Conservation (phyloP, 306 rosid genomes). For the Glycine tomentella region DNA sequence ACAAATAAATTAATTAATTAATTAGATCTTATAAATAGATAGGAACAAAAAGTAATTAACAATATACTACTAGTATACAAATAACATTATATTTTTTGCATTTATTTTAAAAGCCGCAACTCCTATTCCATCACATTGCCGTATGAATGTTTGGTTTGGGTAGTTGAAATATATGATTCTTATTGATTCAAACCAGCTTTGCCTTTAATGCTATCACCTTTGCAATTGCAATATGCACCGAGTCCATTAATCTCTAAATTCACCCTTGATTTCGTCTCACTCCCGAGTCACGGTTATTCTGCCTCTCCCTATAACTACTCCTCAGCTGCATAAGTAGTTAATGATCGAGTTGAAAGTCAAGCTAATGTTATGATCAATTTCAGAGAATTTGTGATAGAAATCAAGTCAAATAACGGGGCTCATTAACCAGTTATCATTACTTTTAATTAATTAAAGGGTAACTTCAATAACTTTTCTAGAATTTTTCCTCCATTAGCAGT, state of each 20-base stretch:
- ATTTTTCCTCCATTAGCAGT: not conserved
- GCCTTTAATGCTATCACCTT: slow-evolving; percentile 33
- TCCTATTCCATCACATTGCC: not conserved
- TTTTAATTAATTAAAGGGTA: no score
- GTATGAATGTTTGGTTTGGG: slow-evolving; percentile 12
- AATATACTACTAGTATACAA: no score
- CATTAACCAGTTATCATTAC: not conserved
- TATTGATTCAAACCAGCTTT: slow-evolving; percentile 9
- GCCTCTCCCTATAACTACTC: not conserved
- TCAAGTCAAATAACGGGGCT: not conserved
- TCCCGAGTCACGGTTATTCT: slow-evolving; percentile 41
- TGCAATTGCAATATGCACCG: no score
- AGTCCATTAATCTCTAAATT: not conserved
- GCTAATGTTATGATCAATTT: not conserved
- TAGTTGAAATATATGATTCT: slow-evolving; percentile 12
- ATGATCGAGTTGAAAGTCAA: not conserved
- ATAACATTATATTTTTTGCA: no score
- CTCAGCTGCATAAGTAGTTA: not conserved
- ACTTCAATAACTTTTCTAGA: not conserved
- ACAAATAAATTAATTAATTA: no score
- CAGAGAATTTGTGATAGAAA: not conserved
- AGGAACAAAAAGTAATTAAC: no score
- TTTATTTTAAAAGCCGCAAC: slow-evolving; percentile 15
- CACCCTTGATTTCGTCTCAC: slow-evolving; percentile 13
- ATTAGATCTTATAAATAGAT: no score